phyloP scores from a whole-genome alignment of 192 early-diverging fungal genomes.

The Coemansia sp. region DNA sequence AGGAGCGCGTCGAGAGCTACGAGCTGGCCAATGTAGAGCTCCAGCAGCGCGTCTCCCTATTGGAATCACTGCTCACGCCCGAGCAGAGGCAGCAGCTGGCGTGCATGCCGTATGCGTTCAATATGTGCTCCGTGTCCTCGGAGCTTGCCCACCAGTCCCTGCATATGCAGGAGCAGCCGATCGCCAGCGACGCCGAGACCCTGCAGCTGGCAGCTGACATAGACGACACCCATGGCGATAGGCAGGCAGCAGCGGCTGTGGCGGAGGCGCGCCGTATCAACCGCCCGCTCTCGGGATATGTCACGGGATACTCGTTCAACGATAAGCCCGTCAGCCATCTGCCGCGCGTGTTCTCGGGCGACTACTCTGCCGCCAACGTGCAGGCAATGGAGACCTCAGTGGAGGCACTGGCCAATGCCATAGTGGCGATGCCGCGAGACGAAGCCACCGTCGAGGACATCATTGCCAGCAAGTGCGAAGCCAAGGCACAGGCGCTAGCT shows the following conservation, averaged over 20 bases:
- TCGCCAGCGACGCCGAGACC: not conserved
- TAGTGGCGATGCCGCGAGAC: constrained; percentile 30
- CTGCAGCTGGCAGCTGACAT: constrained; percentile 1
- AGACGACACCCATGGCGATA: not conserved
- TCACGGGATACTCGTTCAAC: constrained; percentile 33
- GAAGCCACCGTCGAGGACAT: constrained; percentile 42
- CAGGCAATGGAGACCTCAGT: constrained; percentile 46
- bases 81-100: constrained; percentile 33
- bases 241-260: not conserved
- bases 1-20: constrained; percentile 40
- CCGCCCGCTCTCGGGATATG: constrained; percentile 39
- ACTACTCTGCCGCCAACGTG: constrained; percentile 31
- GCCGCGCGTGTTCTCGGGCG: constrained; percentile 51
- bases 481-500: not conserved
- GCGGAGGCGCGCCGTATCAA: constrained; percentile 3
- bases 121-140: not conserved
- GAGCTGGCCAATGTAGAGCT: constrained; percentile 33
- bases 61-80: constrained; percentile 26
- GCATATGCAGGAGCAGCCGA: not conserved
- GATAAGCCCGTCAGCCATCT: constrained; percentile 38
- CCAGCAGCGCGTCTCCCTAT: constrained; percentile 30
- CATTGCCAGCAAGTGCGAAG: constrained; percentile 31
- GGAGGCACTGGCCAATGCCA: constrained; percentile 29
- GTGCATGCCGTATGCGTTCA: constrained; percentile 15
- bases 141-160: not conserved